A percentile compares a stretch with the other conserved stretches of the same genome.
phyloP scores from a whole-genome alignment of 1,284 basidiomycete species.

The Sporisorium exsertum region DNA sequence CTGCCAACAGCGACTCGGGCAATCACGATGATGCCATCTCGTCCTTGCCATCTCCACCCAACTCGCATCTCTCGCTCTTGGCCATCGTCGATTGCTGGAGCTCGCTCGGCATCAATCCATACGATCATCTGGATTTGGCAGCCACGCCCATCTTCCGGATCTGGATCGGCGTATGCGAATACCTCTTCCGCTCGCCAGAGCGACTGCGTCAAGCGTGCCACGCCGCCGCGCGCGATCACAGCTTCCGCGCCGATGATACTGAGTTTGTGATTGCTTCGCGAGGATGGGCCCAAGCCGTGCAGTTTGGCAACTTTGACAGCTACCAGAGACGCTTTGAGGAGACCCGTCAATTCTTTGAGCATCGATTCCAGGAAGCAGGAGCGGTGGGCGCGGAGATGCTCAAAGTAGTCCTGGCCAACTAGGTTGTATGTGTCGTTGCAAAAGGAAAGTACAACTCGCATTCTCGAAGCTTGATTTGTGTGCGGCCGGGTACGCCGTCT shows the following conservation, averaged over 20 bases:
- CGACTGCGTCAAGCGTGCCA: constrained; percentile 57
- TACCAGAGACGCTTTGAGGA: constrained; percentile 85
- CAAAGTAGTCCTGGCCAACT: constrained; percentile 75
- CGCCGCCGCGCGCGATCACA: constrained; percentile 82
- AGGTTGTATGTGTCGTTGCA: constrained; percentile 1
- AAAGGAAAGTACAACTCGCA: background rate
- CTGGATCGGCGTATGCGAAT: constrained; percentile 97
- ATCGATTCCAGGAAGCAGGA: constrained; percentile 86
- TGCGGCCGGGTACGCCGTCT: background rate
- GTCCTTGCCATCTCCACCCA: constrained; percentile 71
- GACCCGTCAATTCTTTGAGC: constrained; percentile 84
- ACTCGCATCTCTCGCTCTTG: constrained; percentile 94
- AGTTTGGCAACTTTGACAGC: constrained; percentile 89
- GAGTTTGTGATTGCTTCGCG: constrained; percentile 94
- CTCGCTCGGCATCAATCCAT: constrained; percentile 85
- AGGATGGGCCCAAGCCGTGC: constrained; percentile 83
- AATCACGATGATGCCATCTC: constrained; percentile 14
- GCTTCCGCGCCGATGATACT: constrained; percentile 87
- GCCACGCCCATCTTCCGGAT: constrained; percentile 96
- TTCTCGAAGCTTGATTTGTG: background rate
- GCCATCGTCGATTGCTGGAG: constrained; percentile 99
- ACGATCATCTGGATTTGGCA: constrained; percentile 89
- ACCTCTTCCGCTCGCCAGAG: constrained; percentile 81
- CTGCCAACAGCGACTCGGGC: constrained; percentile 19
- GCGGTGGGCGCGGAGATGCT: constrained; percentile 90